Evolutionary conservation across 345 rosid genomes (phyloP).

Genomic region (Heritiera fomes): DNA sequence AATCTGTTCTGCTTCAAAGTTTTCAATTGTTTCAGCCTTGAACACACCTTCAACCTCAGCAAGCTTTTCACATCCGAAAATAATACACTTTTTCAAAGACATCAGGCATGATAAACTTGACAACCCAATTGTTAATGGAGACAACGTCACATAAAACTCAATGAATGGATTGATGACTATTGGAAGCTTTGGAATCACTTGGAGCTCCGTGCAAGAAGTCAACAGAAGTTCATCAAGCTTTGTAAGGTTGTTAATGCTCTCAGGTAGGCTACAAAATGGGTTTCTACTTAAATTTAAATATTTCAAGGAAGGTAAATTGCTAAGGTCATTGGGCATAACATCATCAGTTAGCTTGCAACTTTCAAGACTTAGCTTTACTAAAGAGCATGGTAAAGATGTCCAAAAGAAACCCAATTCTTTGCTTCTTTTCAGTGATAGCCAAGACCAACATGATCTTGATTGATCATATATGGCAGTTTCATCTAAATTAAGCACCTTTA

Average conservation of each 20-base stretch:
- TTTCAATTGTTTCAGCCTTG: conserved; percentile 10
- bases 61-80: conserved; percentile 20
- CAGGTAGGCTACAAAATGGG: conserved; percentile 16
- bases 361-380: neutral
- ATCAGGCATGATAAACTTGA: neutral
- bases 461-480: neutral
- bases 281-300: conserved; percentile 16
- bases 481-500: neutral
- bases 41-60: conserved; percentile 20
- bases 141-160: neutral
- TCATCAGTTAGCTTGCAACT: neutral
- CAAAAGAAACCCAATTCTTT: neutral
- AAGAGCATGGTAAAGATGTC: neutral
- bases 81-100: too few relatives aligned
- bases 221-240: conserved; percentile 16
- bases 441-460: neutral
- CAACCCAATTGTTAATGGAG: neutral
- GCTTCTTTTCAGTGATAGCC: neutral
- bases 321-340: neutral
- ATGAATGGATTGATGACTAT: neutral
- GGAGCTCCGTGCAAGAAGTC: conserved; percentile 8
- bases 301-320: neutral
- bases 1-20: too few relatives aligned
- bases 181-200: conserved; percentile 1
- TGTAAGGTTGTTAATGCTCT: conserved; percentile 8